Conservation (phyloP, 2,329 filamentous ascomycete species). For the Aureobasidium leucospermi region DNA sequence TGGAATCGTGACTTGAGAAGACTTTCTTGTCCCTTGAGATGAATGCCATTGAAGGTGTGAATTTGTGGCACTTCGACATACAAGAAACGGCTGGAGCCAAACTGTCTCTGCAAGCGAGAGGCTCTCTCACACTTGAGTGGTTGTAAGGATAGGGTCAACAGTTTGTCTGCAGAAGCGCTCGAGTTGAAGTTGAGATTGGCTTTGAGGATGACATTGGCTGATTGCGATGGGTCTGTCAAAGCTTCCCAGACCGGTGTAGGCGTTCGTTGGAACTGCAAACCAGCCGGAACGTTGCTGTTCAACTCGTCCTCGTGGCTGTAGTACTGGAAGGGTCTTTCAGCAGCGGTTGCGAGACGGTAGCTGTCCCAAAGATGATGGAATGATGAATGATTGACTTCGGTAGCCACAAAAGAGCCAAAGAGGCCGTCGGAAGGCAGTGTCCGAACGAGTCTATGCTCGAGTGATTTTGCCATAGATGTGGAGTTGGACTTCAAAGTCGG, state of each 20-base stretch:
- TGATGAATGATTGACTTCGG: background rate
- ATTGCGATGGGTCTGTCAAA: background rate
- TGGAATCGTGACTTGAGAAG: slow-evolving; percentile 23
- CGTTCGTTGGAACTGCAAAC: background rate
- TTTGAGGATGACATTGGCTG: slow-evolving; percentile 6
- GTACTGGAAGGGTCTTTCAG: background rate
- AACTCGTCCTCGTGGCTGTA: background rate
- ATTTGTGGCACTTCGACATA: slow-evolving; percentile 32
- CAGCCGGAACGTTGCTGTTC: background rate
- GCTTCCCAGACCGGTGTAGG: background rate
- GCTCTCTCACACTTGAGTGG: slow-evolving; percentile 18
- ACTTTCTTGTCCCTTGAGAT: slow-evolving; percentile 18
- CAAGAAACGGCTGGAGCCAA: slow-evolving; percentile 35
- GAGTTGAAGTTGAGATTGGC: background rate
- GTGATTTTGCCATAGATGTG: background rate
- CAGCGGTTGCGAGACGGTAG: background rate
- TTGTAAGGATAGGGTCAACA: slow-evolving; percentile 21
- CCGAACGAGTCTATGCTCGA: slow-evolving; percentile 1
- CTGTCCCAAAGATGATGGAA: slow-evolving; percentile 9
- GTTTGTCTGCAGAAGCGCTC: background rate
- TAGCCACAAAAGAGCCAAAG: background rate
- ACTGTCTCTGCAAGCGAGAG: slow-evolving; percentile 22
- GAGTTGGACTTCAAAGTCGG: background rate
- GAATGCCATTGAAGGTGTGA: slow-evolving; percentile 11
- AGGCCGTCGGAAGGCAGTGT: background rate